A percentile compares a stretch with the other conserved stretches of the same genome.
Conservation (phyloP, 352 stramenopile species). For the Phytophthora kernoviae region DNA sequence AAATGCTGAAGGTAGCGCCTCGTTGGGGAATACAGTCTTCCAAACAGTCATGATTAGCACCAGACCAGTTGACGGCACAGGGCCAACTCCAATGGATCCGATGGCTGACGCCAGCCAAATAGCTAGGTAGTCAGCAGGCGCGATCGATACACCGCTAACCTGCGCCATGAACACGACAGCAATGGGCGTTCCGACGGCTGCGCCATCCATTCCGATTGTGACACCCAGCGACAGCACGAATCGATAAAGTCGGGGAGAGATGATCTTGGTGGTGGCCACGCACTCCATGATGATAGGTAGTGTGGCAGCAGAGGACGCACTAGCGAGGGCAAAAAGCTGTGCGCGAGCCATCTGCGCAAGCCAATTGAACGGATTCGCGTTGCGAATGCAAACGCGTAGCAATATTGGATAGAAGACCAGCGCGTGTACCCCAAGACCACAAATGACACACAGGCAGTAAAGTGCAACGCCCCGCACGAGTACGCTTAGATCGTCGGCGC, state of each 20-base stretch:
- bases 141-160: slow-evolving; percentile 38
- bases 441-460: slow-evolving; percentile 51
- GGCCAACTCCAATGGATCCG: slow-evolving; percentile 66
- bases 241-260: slow-evolving; percentile 51
- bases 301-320: slow-evolving; percentile 75
- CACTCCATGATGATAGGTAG: slow-evolving; percentile 67
- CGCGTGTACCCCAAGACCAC: slow-evolving; percentile 40
- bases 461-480: slow-evolving; percentile 45
- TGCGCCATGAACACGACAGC: slow-evolving; percentile 74
- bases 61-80: slow-evolving; percentile 64
- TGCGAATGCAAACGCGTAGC: slow-evolving; percentile 42
- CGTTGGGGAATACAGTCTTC: slow-evolving; percentile 54
- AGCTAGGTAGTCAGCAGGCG: slow-evolving; percentile 50
- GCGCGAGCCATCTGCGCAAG: slow-evolving; percentile 59
- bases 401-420: slow-evolving; percentile 51
- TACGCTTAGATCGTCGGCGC: slow-evolving; percentile 26
- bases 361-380: slow-evolving; percentile 53
- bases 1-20: slow-evolving; percentile 50
- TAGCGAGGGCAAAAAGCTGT: slow-evolving; percentile 73
- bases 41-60: slow-evolving; percentile 79
- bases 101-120: slow-evolving; percentile 62
- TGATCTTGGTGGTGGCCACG: slow-evolving; percentile 52
- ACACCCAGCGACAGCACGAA: slow-evolving; percentile 69
- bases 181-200: slow-evolving; percentile 73
- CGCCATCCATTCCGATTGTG: slow-evolving; percentile 68